Evolutionary conservation across 1,284 basidiomycete genomes (phyloP), one percentile per base, ranked within the genome.

Genomic region (Cystobasidiaceae sp.): DNA sequence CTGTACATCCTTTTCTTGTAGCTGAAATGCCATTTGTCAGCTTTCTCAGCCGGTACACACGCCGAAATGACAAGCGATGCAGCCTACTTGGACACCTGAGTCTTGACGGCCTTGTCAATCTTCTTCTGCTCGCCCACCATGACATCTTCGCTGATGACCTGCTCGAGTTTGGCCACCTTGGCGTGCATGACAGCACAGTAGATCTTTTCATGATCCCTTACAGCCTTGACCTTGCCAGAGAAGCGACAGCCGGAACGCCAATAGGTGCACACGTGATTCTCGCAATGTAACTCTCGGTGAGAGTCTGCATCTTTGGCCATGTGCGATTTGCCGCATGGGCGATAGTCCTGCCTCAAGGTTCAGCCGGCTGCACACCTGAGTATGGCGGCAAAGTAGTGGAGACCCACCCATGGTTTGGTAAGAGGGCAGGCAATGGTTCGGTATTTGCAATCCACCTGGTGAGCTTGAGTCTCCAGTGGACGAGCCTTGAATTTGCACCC

Each of bases 171-270:
- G 7, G 54, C 54, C 17, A 56, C 32, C 21, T 30, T 56, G 5
- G 54, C 54, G 54, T 56, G 54, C 19, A 56, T 56, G 13, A 41
- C 28, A 4, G 54, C 54, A 19, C 54, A 56, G 54, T 56, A 56
- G 9, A 44, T 17, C 19, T 28, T 44, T 30, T 56, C 30, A 44
- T 56, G 54, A 9, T 56, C 9, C 23, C 45, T 13, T 5, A 56
- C 54, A 2, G 41, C 54, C 32, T 28, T 17, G 15, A 28, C 7
- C 15, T 17, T 41, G 5, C 54, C 54, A 44, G 19, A 56, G 39
- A 56, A 56, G 17, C 54, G 54, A 25, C 54, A 56, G 7, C 54
- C 54, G 6, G 54, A 56, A 1, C 27, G 7, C 11, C 5, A 21
- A 19, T 56, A 56, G 1, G 54, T 28, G 25, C 54, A 56, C 3